These are phyloP conservation scores for Fusarium algeriense DNA, from an alignment of 2,329 filamentous ascomycete species.

Conservation along the genomic window DNA sequence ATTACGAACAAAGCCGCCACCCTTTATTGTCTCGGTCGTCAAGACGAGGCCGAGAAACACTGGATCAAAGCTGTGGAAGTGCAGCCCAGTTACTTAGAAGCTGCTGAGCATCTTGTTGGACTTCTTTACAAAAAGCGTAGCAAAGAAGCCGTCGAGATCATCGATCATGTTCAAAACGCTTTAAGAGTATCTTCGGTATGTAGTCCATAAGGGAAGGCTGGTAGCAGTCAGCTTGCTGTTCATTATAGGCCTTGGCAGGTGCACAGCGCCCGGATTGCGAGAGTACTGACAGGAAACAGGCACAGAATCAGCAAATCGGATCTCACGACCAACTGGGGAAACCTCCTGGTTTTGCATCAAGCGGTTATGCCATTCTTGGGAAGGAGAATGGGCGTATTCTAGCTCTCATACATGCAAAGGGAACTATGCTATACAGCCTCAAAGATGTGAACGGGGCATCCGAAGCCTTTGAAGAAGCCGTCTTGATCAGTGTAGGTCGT, in stretches of 20 bases:
- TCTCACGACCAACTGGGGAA: conserved; percentile 37
- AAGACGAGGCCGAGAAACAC: conserved; percentile 84
- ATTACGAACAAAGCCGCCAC: conserved; percentile 94
- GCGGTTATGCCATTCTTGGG: conserved; percentile 84
- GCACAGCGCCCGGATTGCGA: conserved; percentile 17
- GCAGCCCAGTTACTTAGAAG: conserved; percentile 91
- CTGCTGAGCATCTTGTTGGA: conserved; percentile 92
- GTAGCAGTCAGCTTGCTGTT: conserved; percentile 5
- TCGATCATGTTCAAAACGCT: conserved; percentile 83
- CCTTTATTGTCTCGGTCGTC: conserved; percentile 83
- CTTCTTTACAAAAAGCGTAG: conserved; percentile 86
- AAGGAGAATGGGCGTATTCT: conserved; percentile 93
- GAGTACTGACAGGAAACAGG: conserved; percentile 44
- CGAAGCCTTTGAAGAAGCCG: conserved; percentile 92
- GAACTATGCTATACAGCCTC: conserved; percentile 95
- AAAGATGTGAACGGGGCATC: conserved; percentile 86
- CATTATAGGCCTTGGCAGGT: conserved; percentile 21
- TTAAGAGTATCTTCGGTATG: conserved; percentile 62
- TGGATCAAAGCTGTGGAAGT: conserved; percentile 88
- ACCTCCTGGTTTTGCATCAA: conserved; percentile 50
- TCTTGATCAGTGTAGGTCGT: conserved; percentile 86
- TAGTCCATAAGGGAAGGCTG: conserved; percentile 12
- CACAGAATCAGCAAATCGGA: conserved; percentile 40
- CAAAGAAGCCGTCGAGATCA: conserved; percentile 87
- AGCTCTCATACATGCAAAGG: conserved; percentile 94